Conservation (phyloP, 306 rosid species). For the Medicago ruthenica region DNA sequence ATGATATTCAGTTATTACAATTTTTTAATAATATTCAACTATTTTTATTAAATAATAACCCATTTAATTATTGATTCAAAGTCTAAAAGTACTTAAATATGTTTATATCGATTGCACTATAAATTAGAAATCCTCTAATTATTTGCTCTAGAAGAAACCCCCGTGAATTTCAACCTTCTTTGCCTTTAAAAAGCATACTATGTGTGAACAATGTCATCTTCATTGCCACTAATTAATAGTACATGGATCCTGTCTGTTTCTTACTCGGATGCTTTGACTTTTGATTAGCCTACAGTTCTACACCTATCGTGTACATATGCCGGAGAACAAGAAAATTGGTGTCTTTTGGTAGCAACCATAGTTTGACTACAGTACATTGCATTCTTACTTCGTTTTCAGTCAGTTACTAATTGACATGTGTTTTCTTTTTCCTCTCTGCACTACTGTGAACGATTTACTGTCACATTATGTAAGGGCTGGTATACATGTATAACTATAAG, state of each 20-base stretch:
- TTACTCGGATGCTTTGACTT: neutral
- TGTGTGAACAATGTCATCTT: neutral
- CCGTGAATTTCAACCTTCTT: too few relatives aligned
- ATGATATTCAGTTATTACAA: too few relatives aligned
- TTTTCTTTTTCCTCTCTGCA: neutral
- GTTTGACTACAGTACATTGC: neutral
- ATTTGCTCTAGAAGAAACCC: too few relatives aligned
- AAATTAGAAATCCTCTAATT: too few relatives aligned
- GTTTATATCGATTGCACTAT: too few relatives aligned
- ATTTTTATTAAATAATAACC: too few relatives aligned
- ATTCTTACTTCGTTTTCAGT: neutral
- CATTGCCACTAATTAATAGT: neutral
- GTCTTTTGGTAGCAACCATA: neutral
- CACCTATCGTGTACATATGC: neutral
- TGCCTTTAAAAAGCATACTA: too few relatives aligned
- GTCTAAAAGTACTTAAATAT: too few relatives aligned
- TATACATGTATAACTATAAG: too few relatives aligned
- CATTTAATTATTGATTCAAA: too few relatives aligned
- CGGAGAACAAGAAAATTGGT: neutral
- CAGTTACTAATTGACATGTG: neutral
- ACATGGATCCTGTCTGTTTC: constrained; percentile 1
- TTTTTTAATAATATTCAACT: too few relatives aligned
- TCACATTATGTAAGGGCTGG: too few relatives aligned
- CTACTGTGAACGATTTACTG: neutral
- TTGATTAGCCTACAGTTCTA: neutral